These are phyloP conservation scores for Nicotiana rustica DNA, from an alignment of 305 asterid genomes.

Conservation along the genomic window DNA sequence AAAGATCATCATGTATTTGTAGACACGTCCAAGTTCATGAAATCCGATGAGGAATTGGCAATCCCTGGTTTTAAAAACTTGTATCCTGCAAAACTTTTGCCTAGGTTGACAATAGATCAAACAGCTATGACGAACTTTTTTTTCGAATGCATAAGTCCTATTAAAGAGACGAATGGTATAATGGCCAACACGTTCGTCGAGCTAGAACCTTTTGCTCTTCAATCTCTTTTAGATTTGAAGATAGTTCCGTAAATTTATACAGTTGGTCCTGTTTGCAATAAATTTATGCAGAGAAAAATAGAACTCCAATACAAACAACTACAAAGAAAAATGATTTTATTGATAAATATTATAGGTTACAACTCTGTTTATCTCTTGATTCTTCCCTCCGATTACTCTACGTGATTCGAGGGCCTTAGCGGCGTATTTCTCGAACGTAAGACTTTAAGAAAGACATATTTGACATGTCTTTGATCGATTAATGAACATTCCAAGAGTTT, in stretches of 20 bases:
- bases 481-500: too few species aligned
- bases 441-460: too few species aligned
- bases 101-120: conserved; percentile 30
- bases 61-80: conserved; percentile 43
- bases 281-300: too few species aligned
- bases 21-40: background rate
- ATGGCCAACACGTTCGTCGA: conserved; percentile 52
- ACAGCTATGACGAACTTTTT: background rate
- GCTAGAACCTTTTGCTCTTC: conserved; percentile 47
- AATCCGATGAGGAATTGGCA: conserved; percentile 25
- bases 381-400: too few species aligned
- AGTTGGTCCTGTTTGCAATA: conserved; percentile 46
- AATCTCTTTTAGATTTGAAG: conserved; percentile 31
- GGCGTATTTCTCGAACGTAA: too few species aligned
- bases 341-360: too few species aligned
- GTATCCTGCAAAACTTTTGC: conserved; percentile 51
- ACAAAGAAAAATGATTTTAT: too few species aligned
- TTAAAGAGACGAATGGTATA: conserved; percentile 52
- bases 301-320: too few species aligned
- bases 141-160: background rate
- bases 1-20: too few species aligned
- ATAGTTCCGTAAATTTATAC: conserved; percentile 51
- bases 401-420: too few species aligned
- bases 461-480: too few species aligned
- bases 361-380: too few species aligned